Conservation (phyloP, 2,329 filamentous ascomycete species). For the Emydomyces testavorans region DNA sequence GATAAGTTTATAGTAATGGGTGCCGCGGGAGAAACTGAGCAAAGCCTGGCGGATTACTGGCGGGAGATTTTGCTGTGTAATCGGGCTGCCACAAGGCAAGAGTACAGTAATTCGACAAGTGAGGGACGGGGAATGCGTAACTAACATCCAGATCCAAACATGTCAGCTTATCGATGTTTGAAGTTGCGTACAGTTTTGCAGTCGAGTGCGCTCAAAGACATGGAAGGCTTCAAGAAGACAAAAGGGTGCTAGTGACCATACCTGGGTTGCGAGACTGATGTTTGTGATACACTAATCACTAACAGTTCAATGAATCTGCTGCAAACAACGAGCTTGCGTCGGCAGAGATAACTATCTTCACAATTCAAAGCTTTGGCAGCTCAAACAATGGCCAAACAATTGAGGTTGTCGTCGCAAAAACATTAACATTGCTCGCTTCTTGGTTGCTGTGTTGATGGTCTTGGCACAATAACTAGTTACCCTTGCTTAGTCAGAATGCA, state of each 20-base stretch:
- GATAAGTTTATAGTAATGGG: background rate
- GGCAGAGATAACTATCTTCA: no score
- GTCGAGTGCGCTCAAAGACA: background rate
- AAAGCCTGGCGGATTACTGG: background rate
- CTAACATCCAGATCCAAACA: background rate
- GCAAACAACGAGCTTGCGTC: no score
- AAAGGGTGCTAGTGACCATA: background rate
- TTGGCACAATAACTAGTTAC: background rate
- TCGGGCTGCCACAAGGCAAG: no score
- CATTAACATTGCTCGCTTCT: background rate
- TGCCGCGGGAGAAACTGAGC: background rate
- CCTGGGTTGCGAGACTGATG: background rate
- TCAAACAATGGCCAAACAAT: constrained; percentile 7
- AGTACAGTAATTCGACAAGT: background rate
- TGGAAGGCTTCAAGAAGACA: background rate
- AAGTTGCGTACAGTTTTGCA: background rate
- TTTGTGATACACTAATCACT: background rate
- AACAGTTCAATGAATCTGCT: background rate
- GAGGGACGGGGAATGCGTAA: background rate
- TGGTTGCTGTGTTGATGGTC: constrained; percentile 8
- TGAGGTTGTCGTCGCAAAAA: constrained; percentile 8
- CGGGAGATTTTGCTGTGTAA: background rate
- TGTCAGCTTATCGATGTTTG: background rate
- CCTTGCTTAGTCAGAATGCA: constrained; percentile 3
- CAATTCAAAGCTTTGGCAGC: background rate